Base-by-base conservation (phyloP, 2,329 filamentous ascomycete species). In the Colletotrichum euphorbiae region DNA sequence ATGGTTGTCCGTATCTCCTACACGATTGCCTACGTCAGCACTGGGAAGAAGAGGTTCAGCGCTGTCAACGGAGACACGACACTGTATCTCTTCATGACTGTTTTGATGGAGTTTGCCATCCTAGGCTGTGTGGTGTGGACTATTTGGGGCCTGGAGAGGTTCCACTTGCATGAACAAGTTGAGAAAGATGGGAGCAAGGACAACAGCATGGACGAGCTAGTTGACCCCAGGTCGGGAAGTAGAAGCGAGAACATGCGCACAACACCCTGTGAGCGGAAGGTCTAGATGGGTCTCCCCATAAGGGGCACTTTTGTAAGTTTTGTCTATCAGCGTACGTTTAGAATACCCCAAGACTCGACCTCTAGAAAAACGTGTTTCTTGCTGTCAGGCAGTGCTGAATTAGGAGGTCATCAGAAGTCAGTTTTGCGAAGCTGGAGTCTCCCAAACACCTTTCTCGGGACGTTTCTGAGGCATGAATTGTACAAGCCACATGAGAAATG, bases 1-100 rank as follows among this genome's bases (percentile, higher is more conserved):
- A 54, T 72, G 64, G 61, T 67, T 5, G 46, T 72, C 2, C 71
- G 71, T 4, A 69, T 70, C 11, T 45, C 70, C 2, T 72, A 72
- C 12, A 69, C 71, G 13, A 67, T 72, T 3, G 52, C 71, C 17
- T 71, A 68, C 31, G 63, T 69, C 13, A 71, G 69, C 3, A 72
- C 71, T 2, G 71, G 71, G 12, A 40, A 66, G 13, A 48, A 31
- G 9, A 63, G 28, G 9, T 71, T 70, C 45, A 72, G 69, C 28
- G 70, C 69, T 4, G 63, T 72, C 15, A 65, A 60, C 6, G 71
- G 71, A 0, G 61, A 70, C 11, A 62, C 70, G 12, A 56, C 61
- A 13, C 59, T 36, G 0, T 72, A 72, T 36, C 42, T 72, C 1
- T 51, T 63, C 40, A 71, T 72, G 70, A 64, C 64, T 0, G 28